Evolutionary conservation across 345 rosid species (phyloP).

Genomic region (Brassica incana): DNA sequence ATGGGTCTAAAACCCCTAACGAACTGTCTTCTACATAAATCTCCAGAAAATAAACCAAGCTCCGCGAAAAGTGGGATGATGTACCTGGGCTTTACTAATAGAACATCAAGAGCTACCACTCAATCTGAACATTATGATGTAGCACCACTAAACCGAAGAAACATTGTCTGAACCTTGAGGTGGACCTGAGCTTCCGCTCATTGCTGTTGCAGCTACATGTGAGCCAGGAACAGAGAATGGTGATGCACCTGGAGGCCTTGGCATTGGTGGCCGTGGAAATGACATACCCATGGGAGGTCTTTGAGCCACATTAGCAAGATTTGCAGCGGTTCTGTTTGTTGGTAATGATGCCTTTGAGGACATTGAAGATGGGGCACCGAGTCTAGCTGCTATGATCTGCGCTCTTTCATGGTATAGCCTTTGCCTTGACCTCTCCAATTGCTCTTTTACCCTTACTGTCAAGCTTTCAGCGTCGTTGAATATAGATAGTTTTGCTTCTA

Average conservation of each 20-base stretch:
- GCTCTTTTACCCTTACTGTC: slow-evolving; percentile 73
- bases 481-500: slow-evolving; percentile 81
- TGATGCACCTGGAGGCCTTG: slow-evolving; percentile 55
- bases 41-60: slow-evolving; percentile 11
- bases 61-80: slow-evolving; percentile 24
- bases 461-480: slow-evolving; percentile 76
- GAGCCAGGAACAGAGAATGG: slow-evolving; percentile 46
- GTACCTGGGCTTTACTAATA: slow-evolving; percentile 26
- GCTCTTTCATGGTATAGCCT: slow-evolving; percentile 87
- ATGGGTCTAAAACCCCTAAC: slow-evolving; percentile 37
- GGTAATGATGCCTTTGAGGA: slow-evolving; percentile 60
- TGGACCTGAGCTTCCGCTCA: slow-evolving; percentile 53
- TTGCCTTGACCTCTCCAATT: slow-evolving; percentile 87
- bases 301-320: slow-evolving; percentile 56
- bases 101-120: slow-evolving; percentile 7
- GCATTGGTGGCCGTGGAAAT: slow-evolving; percentile 67
- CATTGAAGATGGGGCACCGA: slow-evolving; percentile 64
- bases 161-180: slow-evolving; percentile 41
- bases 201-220: slow-evolving; percentile 48
- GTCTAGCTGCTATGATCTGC: slow-evolving; percentile 90
- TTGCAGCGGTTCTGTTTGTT: slow-evolving; percentile 68
- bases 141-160: slow-evolving; percentile 29
- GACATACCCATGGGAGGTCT: slow-evolving; percentile 71
- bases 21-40: slow-evolving; percentile 27
- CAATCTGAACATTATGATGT: slow-evolving; percentile 20